Evolutionary conservation across 2,329 filamentous ascomycete genomes (phyloP).

Genomic region (Coniochaeta sp.): DNA sequence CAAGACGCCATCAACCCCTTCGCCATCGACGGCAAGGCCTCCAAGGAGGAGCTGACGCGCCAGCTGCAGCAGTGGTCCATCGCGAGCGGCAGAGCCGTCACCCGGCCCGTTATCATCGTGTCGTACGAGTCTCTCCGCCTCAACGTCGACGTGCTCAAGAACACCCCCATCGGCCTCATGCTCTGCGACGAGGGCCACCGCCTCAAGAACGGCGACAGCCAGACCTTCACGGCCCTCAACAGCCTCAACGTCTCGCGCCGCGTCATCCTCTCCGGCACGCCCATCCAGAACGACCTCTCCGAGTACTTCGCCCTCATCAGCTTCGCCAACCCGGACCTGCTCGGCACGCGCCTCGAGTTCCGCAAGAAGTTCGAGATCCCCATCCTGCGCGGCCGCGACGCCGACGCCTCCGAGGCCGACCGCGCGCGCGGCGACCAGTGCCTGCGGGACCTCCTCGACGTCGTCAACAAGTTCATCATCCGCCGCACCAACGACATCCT

Average conservation of each 20-base stretch:
- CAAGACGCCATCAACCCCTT: constrained; percentile 87
- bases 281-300: constrained; percentile 96
- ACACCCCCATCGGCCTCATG: constrained; percentile 84
- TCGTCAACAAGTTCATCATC: constrained; percentile 99
- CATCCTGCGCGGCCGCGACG: constrained; percentile 85
- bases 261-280: constrained; percentile 92
- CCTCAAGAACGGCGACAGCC: constrained; percentile 91
- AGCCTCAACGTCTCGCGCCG: constrained; percentile 82
- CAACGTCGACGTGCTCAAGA: constrained; percentile 82
- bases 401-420: constrained; percentile 77
- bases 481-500: constrained; percentile 95
- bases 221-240: constrained; percentile 89
- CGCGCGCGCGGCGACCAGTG: constrained; percentile 77
- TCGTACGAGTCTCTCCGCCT: constrained; percentile 94
- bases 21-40: constrained; percentile 92
- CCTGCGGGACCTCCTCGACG: constrained; percentile 67
- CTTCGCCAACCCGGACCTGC: constrained; percentile 89
- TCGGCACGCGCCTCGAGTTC: constrained; percentile 85
- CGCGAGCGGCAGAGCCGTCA: constrained; percentile 79
- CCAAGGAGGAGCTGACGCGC: constrained; percentile 84
- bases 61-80: constrained; percentile 96
- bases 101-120: constrained; percentile 89
- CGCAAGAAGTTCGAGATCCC: constrained; percentile 90
- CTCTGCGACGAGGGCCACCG: constrained; percentile 96
- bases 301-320: constrained; percentile 96